Evolutionary conservation across 176 grass and related monocot genomes (phyloP), one percentile per base, ranked within the genome.

Genomic region (Luzula sylvatica): DNA sequence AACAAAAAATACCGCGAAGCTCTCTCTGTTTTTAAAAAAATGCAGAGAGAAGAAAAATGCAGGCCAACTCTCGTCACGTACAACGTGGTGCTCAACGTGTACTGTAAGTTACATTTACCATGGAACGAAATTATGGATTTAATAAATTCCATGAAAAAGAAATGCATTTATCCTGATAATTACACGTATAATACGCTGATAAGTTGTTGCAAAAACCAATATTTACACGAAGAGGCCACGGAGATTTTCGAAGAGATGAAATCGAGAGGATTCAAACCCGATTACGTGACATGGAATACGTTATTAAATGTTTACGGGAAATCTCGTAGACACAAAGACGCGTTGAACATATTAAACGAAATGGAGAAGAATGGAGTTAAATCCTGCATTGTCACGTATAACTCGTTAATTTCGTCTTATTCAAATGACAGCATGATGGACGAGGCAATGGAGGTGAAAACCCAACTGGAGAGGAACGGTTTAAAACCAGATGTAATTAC

Each of bases 161-260:
- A 76, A 8, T 38, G 44, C 5, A 61, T 88, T 45, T 76, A 56
- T 17, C 77, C 61, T 3, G 90, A 95, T 53, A 65, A 59, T 74
- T 95, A 88, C 22, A 95, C 89, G 1, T 95, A 88, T 19, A 95
- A 95, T 52, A 85, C 89, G 15, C 80, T 95, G 20, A 88, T 95
- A 12, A 79, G 73, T 42, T 95, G 90, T 70, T 95, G 90, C 67
- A 77, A 77, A 4, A 73, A 70, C 20, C 56, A 80, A 3, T 82
- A 57, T 0, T 63, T 95, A 7, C 22, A 76, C 21, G 70, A 65
- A 55, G 84, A 96, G 25, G 84, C 90, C 0, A 52, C 70, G 0
- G 50, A 82, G 30, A 20, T 96, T 49, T 75, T 96, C 7, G 29
- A 52, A 30, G 84, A 96, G 46, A 96, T 96, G 90, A 82, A 70